Conservation (phyloP, 2,329 filamentous ascomycete species). For the Aspergillus japonicus region DNA sequence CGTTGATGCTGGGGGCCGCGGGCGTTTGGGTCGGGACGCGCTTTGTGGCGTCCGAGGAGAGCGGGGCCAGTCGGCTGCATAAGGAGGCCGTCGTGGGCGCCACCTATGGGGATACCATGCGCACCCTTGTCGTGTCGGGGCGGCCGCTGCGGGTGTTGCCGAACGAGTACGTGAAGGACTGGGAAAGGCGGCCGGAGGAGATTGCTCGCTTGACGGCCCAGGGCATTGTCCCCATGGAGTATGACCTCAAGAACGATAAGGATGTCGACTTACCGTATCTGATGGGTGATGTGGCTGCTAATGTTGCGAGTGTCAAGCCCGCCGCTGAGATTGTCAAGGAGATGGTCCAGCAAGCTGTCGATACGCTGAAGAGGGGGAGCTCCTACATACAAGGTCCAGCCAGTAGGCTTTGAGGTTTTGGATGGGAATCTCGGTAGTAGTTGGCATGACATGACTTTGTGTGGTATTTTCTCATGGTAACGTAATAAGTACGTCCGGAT, state of each 20-base stretch:
- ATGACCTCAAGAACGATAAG: constrained; percentile 77
- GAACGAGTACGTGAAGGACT: constrained; percentile 79
- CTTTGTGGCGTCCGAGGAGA: constrained; percentile 81
- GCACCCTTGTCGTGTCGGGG: constrained; percentile 80
- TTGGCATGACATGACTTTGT: not conserved
- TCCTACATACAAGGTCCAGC: constrained; percentile 53
- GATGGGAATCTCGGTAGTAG: not conserved
- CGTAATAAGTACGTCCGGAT: constrained; percentile 15
- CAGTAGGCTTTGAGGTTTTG: constrained; percentile 47
- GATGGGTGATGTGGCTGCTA: constrained; percentile 90
- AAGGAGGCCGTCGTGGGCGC: constrained; percentile 83
- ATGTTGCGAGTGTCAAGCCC: constrained; percentile 74
- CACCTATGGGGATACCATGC: constrained; percentile 72
- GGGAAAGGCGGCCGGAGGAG: constrained; percentile 74
- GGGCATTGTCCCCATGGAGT: constrained; percentile 76
- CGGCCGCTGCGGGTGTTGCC: constrained; percentile 75
- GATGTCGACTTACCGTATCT: constrained; percentile 84
- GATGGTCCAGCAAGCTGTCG: constrained; percentile 77
- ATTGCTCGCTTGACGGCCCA: constrained; percentile 72
- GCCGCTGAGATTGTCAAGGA: constrained; percentile 82
- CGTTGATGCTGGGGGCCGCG: constrained; percentile 80
- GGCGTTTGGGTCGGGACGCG: constrained; percentile 95
- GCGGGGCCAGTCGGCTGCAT: constrained; percentile 75
- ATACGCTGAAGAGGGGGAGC: constrained; percentile 62
- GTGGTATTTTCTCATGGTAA: constrained; percentile 13